phyloP scores from a whole-genome alignment of 768 basidiomycete species.

The Lactarius hengduanensis region DNA sequence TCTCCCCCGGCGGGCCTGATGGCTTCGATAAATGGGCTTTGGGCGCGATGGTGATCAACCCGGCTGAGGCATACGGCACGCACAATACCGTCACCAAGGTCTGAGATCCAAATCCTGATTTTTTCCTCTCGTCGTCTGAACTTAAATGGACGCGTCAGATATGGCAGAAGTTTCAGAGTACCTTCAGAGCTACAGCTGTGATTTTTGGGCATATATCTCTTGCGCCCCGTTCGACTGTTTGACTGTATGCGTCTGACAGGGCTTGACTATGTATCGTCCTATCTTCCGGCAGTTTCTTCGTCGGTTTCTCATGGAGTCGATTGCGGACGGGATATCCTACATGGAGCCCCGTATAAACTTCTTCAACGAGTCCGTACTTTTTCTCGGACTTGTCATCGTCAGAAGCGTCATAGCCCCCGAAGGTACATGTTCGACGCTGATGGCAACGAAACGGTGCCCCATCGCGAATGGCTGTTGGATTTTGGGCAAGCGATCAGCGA shows the following conservation, averaged over 20 bases:
- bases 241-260: conserved; percentile 26
- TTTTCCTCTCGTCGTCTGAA: not conserved
- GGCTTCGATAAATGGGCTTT: conserved; percentile 71
- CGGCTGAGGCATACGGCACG: conserved; percentile 68
- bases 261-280: conserved; percentile 49
- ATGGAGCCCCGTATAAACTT: conserved; percentile 70
- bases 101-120: not conserved
- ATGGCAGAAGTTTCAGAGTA: conserved; percentile 68
- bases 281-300: conserved; percentile 60
- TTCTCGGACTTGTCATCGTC: not conserved
- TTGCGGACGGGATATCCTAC: conserved; percentile 73
- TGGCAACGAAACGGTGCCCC: conserved; percentile 56
- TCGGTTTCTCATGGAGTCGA: conserved; percentile 57
- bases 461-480: conserved; percentile 56
- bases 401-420: not conserved
- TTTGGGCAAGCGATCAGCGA: conserved; percentile 53
- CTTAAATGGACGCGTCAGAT: conserved; percentile 45
- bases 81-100: conserved; percentile 72
- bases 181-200: conserved; percentile 51
- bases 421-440: conserved; percentile 59
- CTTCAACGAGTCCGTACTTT: conserved; percentile 44
- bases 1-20: conserved; percentile 57
- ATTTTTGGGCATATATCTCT: conserved; percentile 25
- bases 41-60: conserved; percentile 61
- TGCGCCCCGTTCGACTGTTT: not conserved